Evolutionary conservation across 257 asterid species (phyloP).

Genomic region (Cruciata laevipes): DNA sequence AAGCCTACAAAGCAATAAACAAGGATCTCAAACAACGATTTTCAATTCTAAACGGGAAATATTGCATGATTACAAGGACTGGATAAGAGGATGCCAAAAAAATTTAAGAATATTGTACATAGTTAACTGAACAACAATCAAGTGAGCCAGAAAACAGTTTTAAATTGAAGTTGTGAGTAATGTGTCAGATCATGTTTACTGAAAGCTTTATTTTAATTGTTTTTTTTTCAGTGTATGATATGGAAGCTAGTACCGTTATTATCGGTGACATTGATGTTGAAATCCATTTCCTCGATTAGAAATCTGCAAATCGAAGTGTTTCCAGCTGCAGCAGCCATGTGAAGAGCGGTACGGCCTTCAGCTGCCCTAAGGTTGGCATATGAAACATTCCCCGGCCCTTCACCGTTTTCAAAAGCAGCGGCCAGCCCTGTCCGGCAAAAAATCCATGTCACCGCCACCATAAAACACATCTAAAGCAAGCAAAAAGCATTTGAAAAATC

Average conservation of each 20-base stretch:
- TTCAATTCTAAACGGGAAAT: neutral
- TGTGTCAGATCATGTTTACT: too few species aligned
- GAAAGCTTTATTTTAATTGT: too few species aligned
- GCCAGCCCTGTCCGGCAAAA: slow-evolving; percentile 1
- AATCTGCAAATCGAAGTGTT: slow-evolving; percentile 16
- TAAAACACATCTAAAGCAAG: too few species aligned
- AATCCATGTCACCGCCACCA: neutral
- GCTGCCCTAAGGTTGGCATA: neutral
- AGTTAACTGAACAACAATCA: neutral
- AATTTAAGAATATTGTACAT: neutral
- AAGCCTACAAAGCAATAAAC: neutral
- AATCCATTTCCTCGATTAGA: slow-evolving; percentile 12
- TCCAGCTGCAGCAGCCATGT: slow-evolving; percentile 19
- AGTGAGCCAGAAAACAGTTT: too few species aligned
- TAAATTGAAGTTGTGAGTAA: neutral
- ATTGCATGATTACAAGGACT: neutral
- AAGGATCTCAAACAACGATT: neutral
- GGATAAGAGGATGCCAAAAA: neutral
- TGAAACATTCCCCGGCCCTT: neutral
- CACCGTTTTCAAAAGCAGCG: neutral
- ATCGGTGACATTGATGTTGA: slow-evolving; percentile 14
- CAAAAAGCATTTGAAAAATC: neutral
- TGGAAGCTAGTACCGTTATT: neutral
- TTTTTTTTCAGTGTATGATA: neutral
- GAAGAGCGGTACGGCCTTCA: slow-evolving; percentile 18